Base-by-base conservation (phyloP, 768 basidiomycete genomes). In the Xerocomus brunneocitrinus region DNA sequence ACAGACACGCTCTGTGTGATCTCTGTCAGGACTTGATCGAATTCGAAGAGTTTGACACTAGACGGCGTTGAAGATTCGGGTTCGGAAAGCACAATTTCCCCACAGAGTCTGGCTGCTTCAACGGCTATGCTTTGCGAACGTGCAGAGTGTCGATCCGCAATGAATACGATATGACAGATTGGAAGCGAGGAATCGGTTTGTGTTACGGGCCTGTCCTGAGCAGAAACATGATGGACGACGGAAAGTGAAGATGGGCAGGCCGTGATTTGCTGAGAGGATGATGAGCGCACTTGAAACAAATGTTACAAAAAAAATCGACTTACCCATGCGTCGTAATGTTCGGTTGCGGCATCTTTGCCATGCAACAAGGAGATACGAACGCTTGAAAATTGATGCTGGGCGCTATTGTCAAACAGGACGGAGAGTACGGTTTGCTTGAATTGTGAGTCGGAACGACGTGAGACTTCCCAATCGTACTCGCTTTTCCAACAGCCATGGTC, bases 1-100 rank as follows among this genome's bases (percentile, higher is more conserved):
- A 59, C n/a, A 12, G 58, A 59, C 8, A 59, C 58, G 31, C 47
- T 59, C 43, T 59, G 50, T 16, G 43, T 59, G 34, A 41, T 45
- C n/a, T 39, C 52, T 12, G 49, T 41, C 42, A 50, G 13, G 1
- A 35, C 13, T n/a, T 48, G 47, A 12, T 60, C 36, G 8, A 60
- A 43, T 25, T 60, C 51, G 19, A 60, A 57, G 19, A 53, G 9
- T 28, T 38, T 60, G 10, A 14, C 10, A 12, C 14, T 4, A 10
- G 44, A 12, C 32, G 30, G 27, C 4, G 8, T 12, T 2, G 40
- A 28, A 31, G 30, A 52, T 27, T 31, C 28, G 3, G 14, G 16
- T 24, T 45, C 32, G 5, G 8, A 16, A 13, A 59, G 47, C 4
- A 46, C 34, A 16, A 59, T 34, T 42, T 52, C 47, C 27, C 49